Evolutionary conservation across 345 rosid species (phyloP), one percentile per base, ranked within the genome.

Genomic region (Nasturtium officinale): DNA sequence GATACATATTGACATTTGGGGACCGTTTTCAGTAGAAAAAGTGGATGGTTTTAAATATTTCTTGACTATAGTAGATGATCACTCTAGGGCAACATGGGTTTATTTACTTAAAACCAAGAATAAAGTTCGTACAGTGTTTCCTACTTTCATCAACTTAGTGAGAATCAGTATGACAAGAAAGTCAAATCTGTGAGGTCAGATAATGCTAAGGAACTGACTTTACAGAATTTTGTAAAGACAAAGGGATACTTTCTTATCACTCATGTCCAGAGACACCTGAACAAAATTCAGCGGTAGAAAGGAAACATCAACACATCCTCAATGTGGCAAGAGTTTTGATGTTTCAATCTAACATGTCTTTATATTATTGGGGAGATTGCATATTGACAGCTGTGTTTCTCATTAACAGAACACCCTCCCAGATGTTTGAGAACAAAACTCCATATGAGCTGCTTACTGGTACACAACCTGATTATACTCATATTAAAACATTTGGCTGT

Each of bases 401-500:
- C 1, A 57, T 57, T 13, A 57, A 57, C 1, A 2, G 42, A 0
- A 3, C 17, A 1, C 42, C 61, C 0, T 7, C 12, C 0, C 42
- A 42, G 3, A 2, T 56, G 0, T 3, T 56, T 0, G 0, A 56
- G 0, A 2, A 30, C 3, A 29, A 8, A 5, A n/a, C 61, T 3
- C 61, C 23, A 15, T 57, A 2, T 30, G 3, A 57, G 2, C 2
- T 17, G 0, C 21, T 57, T 0, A 3, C 4, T 0, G n/a, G 5
- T 0, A 7, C 7, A 5, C 1, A 3, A 0, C 21, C 21, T 6
- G 1, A 29, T 1, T 57, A 57, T 9, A 1, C 9, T 0, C 0
- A 2, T 6, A 7, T 57, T 0, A 33, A 21, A 0, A 42, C 32
- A 0, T 30, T 57, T 17, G 61, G 42, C 0, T 30, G 42, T 3